Evolutionary conservation across 305 asterid genomes (phyloP).

Genomic region (Solanum hybrid): DNA sequence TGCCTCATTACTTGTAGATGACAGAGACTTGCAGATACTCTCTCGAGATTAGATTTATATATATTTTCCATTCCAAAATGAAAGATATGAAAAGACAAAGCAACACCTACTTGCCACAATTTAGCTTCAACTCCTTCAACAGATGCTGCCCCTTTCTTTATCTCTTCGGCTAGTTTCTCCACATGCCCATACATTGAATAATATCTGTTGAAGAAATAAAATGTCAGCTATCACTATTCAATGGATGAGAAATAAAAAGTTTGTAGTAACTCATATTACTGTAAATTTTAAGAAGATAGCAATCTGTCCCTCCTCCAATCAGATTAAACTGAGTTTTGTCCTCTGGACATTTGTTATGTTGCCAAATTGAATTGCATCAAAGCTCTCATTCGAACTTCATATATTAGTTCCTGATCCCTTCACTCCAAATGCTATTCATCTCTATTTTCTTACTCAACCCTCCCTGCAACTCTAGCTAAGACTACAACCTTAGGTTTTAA

Average conservation of each 20-base stretch:
- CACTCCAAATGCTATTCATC: not conserved
- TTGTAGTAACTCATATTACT: not conserved
- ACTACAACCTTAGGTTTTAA: not conserved
- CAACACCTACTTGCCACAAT: conserved; percentile 66
- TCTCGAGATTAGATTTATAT: not conserved
- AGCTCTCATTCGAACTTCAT: not conserved
- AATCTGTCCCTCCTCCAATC: not conserved
- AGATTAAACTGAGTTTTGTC: not conserved
- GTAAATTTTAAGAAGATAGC: not conserved
- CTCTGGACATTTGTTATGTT: not conserved
- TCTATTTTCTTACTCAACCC: not conserved
- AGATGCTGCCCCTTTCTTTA: conserved; percentile 69
- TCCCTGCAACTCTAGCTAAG: not conserved
- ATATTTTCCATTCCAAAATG: not conserved
- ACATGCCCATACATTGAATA: conserved; percentile 72
- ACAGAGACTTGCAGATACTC: not conserved
- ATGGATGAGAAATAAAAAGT: not conserved
- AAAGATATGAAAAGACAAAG: not conserved
- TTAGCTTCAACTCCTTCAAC: conserved; percentile 84
- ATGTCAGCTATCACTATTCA: not conserved
- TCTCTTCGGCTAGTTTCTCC: conserved; percentile 74
- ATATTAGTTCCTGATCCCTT: not conserved
- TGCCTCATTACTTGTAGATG: not conserved
- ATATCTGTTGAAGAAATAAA: conserved; percentile 30
- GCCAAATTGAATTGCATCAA: not conserved